Percentiles rank a stretch among this genome's conserved stretches.
phyloP scores from a whole-genome alignment of 2,329 filamentous ascomycete genomes.

The Westerdykella ornata region DNA sequence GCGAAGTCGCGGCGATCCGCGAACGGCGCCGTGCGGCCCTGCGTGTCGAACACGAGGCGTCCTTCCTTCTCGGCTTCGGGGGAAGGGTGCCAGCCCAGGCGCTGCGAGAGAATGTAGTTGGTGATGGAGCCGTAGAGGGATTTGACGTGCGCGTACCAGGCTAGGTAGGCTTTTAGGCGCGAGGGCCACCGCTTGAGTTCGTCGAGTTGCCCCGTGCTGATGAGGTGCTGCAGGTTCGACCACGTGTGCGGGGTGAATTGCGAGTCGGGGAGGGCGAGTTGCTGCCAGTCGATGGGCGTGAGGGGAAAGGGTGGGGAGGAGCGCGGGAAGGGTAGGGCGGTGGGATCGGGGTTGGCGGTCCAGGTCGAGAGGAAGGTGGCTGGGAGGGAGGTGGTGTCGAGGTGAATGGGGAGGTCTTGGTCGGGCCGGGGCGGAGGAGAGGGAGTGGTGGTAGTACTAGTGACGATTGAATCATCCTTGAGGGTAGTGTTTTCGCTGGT shows the following conservation, averaged over 20 bases:
- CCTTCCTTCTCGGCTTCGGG: conserved; percentile 5
- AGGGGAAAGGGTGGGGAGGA: conserved; percentile 33
- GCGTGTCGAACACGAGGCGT: conserved; percentile 36
- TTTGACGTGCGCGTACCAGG: conserved; percentile 52
- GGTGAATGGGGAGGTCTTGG: background rate
- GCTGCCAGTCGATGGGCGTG: conserved; percentile 30
- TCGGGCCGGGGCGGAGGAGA: background rate
- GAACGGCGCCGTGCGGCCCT: conserved; percentile 49
- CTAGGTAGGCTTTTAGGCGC: conserved; percentile 53
- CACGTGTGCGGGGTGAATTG: conserved; percentile 33
- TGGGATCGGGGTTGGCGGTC: conserved; percentile 27
- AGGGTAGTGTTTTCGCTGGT: too few species aligned
- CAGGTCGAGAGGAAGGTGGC: conserved; percentile 25
- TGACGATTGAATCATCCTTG: background rate
- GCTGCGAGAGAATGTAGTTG: conserved; percentile 50
- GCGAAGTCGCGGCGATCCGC: conserved; percentile 49
- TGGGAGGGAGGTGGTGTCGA: conserved; percentile 25
- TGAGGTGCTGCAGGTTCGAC: conserved; percentile 26
- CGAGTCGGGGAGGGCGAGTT: conserved; percentile 27
- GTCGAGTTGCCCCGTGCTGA: conserved; percentile 48
- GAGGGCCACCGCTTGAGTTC: conserved; percentile 54
- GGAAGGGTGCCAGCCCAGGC: conserved; percentile 47
- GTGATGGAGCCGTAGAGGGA: conserved; percentile 51
- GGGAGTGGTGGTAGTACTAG: background rate
- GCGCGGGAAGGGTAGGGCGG: conserved; percentile 30